phyloP scores from a whole-genome alignment of 495 filamentous ascomycete species.

The Xylaria intraflava region DNA sequence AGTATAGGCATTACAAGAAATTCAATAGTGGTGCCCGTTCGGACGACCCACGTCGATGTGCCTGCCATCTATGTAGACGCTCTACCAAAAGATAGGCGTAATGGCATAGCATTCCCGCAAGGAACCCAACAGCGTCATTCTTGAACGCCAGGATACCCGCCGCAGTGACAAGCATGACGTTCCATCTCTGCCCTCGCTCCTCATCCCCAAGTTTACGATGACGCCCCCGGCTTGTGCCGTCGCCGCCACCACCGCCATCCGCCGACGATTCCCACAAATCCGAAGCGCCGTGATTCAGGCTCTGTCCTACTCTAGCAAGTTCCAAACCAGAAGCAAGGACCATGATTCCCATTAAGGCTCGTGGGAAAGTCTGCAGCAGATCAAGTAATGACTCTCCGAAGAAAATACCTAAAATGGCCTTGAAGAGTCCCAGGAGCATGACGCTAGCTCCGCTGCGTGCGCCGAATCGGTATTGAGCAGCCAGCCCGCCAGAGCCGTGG shows the following conservation, averaged over 20 bases:
- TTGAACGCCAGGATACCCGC: slow-evolving; percentile 75
- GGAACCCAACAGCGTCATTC: slow-evolving; percentile 83
- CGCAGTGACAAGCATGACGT: slow-evolving; percentile 80
- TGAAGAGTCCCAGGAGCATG: slow-evolving; percentile 69
- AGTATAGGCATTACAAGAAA: slow-evolving; percentile 6
- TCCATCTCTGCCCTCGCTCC: slow-evolving; percentile 66
- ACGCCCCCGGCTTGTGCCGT: slow-evolving; percentile 2
- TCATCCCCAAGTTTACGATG: slow-evolving; percentile 41
- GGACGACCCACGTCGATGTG: slow-evolving; percentile 7
- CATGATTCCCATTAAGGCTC: slow-evolving; percentile 72
- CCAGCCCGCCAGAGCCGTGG: slow-evolving; percentile 85
- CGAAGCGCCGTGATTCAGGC: slow-evolving; percentile 63
- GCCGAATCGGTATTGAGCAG: slow-evolving; percentile 84
- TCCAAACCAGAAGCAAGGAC: slow-evolving; percentile 85
- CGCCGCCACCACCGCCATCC: slow-evolving; percentile 6
- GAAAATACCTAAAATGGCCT: slow-evolving; percentile 66
- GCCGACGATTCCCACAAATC: slow-evolving; percentile 44
- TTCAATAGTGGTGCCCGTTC: slow-evolving; percentile 25
- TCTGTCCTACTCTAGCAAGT: slow-evolving; percentile 74
- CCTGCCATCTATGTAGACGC: slow-evolving; percentile 25
- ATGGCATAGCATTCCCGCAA: slow-evolving; percentile 70
- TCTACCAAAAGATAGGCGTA: slow-evolving; percentile 42
- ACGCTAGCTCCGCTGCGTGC: slow-evolving; percentile 80
- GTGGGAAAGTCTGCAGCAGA: slow-evolving; percentile 65
- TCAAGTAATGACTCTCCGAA: slow-evolving; percentile 62